Conservation (phyloP, 345 rosid genomes). For the Citrus unshiu region DNA sequence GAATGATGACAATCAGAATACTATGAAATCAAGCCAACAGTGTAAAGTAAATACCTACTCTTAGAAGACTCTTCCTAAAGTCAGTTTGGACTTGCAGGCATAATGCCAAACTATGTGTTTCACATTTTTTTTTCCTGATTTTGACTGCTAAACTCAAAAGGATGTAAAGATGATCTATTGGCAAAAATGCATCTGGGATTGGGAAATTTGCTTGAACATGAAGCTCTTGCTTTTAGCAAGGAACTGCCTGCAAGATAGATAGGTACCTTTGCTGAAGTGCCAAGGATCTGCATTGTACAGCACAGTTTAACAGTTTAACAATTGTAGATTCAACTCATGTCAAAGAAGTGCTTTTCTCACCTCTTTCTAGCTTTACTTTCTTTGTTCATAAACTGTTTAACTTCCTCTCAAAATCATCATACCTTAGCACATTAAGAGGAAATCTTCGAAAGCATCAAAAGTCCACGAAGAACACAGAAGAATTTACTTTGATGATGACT, state of each 20-base stretch:
- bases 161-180: no score
- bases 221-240: background rate
- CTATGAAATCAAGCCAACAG: background rate
- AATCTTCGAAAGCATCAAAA: background rate
- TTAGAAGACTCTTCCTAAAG: background rate
- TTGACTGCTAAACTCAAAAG: background rate
- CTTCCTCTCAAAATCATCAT: background rate
- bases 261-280: background rate
- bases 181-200: background rate
- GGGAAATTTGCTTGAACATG: background rate
- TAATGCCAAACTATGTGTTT: background rate
- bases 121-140: background rate
- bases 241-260: background rate
- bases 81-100: background rate
- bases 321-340: background rate
- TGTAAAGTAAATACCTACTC: background rate
- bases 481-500: conserved; percentile 15
- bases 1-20: background rate
- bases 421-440: background rate
- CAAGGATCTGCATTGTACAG: background rate
- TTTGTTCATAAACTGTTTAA: no score
- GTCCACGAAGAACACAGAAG: background rate
- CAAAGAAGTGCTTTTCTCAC: background rate
- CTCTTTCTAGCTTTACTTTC: background rate
- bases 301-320: background rate